Conservation (phyloP, 2,329 filamentous ascomycete genomes). For the Grosmannia serpens region DNA sequence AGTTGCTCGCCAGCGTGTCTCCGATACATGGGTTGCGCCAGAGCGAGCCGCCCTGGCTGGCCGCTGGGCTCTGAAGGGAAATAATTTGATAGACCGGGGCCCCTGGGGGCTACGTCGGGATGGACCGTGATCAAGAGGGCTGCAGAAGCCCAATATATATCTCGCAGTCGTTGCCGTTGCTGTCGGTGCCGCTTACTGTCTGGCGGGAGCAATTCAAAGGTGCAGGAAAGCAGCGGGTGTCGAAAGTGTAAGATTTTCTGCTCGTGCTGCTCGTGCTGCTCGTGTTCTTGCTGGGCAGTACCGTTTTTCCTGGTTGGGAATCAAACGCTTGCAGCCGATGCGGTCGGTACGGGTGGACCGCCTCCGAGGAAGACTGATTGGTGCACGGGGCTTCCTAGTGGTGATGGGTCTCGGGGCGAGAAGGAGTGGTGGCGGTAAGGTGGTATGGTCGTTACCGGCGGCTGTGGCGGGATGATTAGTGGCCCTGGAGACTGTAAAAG, state of each 20-base stretch:
- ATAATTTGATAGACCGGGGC: conserved; percentile 43
- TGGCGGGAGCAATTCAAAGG: background rate
- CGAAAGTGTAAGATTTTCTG: too few relatives aligned
- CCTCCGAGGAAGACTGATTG: too few relatives aligned
- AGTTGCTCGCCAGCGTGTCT: conserved; percentile 63
- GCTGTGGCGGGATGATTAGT: too few relatives aligned
- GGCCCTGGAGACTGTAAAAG: too few relatives aligned
- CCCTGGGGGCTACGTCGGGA: conserved; percentile 39
- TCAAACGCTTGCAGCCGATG: too few relatives aligned
- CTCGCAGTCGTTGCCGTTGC: background rate
- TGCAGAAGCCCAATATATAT: background rate
- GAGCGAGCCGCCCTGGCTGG: conserved; percentile 66
- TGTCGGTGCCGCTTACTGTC: background rate
- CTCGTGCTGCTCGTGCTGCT: background rate
- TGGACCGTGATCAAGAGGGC: conserved; percentile 5
- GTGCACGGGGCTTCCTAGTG: too few relatives aligned
- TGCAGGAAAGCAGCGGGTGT: background rate
- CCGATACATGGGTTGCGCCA: conserved; percentile 64
- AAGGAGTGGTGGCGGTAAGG: too few relatives aligned
- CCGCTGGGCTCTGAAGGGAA: conserved; percentile 51
- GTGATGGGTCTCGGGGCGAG: too few relatives aligned
- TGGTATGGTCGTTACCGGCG: too few relatives aligned
- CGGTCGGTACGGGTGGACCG: too few relatives aligned
- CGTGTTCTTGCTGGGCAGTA: background rate
- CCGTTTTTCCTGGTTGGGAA: too few relatives aligned